These are phyloP conservation scores for Phytophthora meadii DNA, from an alignment of 352 stramenopile genomes.

Conservation along the genomic window DNA sequence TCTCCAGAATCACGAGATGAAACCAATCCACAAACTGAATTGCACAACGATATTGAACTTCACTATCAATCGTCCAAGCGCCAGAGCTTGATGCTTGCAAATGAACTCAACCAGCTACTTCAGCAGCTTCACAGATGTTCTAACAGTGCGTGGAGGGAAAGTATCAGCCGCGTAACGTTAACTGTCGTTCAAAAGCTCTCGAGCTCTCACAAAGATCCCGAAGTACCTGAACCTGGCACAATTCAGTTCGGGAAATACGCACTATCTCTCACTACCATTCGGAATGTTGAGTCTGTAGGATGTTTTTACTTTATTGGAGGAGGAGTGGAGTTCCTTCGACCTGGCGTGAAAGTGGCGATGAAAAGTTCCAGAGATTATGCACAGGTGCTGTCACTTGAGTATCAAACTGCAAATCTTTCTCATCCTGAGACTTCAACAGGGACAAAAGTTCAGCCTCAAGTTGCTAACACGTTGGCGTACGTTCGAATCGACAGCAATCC, in stretches of 20 bases:
- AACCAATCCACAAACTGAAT: slow-evolving; percentile 9
- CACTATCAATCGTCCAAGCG: slow-evolving; percentile 34
- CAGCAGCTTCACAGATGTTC: slow-evolving; percentile 19
- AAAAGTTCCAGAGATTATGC: slow-evolving; percentile 35
- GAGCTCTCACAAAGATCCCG: not conserved
- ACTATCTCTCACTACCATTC: slow-evolving; percentile 23
- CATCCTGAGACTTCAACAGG: slow-evolving; percentile 3
- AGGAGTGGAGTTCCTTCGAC: slow-evolving; percentile 47
- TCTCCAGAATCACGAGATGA: slow-evolving; percentile 17
- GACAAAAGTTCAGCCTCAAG: not conserved
- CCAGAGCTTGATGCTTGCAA: slow-evolving; percentile 34
- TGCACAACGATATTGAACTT: slow-evolving; percentile 30
- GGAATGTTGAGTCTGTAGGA: slow-evolving; percentile 34
- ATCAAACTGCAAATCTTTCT: slow-evolving; percentile 4
- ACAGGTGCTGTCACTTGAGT: slow-evolving; percentile 39
- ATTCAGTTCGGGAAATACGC: slow-evolving; percentile 35
- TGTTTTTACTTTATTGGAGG: slow-evolving; percentile 45
- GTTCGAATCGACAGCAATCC: slow-evolving; percentile 15
- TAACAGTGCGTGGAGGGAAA: slow-evolving; percentile 26
- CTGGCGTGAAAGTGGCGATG: slow-evolving; percentile 41
- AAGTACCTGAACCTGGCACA: not conserved
- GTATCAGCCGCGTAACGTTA: slow-evolving; percentile 12
- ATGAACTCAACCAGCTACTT: slow-evolving; percentile 40
- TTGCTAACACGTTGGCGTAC: slow-evolving; percentile 15
- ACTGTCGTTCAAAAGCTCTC: slow-evolving; percentile 11